Evolutionary conservation across 2,329 filamentous ascomycete species (phyloP).

Genomic region (Colletotrichum limetticola): DNA sequence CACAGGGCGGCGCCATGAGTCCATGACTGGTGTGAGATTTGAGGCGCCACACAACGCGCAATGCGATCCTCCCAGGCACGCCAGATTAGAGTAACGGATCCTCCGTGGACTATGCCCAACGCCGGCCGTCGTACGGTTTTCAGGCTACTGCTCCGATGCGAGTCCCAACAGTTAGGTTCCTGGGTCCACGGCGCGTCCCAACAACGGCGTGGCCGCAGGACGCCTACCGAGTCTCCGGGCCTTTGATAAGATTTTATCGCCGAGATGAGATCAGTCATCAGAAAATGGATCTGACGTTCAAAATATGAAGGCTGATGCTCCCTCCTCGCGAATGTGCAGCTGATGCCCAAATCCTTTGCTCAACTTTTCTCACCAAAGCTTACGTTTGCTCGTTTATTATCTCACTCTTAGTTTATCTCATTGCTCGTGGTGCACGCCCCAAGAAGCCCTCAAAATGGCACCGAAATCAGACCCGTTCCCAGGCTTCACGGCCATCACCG

Average conservation of each 20-base stretch:
- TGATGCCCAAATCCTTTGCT: neutral
- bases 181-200: neutral
- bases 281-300: neutral
- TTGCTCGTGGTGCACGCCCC: neutral
- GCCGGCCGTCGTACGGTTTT: neutral
- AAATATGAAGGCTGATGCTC: neutral
- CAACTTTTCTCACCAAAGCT: neutral
- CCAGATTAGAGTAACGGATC: neutral
- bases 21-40: neutral
- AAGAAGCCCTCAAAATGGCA: neutral
- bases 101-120: neutral
- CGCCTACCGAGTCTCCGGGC: neutral
- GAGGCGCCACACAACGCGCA: neutral
- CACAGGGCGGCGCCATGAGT: no score
- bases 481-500: constrained; percentile 58
- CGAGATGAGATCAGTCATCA: neutral
- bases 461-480: constrained; percentile 44
- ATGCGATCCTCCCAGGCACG: neutral
- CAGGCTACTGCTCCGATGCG: neutral
- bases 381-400: neutral
- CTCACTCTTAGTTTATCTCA: neutral
- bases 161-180: neutral
- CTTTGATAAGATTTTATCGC: neutral
- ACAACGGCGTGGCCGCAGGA: neutral
- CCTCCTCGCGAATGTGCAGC: neutral